Evolutionary conservation across 1,284 basidiomycete species (phyloP), one percentile per base, ranked within the genome.

Genomic region (Trametes polyzona): DNA sequence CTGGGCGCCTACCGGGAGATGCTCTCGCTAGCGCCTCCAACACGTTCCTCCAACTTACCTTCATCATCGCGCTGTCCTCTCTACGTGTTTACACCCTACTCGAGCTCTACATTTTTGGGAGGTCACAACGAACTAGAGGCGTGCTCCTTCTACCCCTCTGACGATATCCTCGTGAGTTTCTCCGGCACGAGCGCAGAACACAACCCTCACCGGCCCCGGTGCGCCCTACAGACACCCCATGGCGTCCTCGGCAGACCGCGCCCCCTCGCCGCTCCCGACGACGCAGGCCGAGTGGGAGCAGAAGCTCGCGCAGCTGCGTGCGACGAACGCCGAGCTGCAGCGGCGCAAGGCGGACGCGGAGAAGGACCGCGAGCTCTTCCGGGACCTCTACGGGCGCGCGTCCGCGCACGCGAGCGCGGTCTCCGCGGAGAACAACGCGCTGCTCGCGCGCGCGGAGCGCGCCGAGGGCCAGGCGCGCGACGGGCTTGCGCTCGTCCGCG

Each of bases 381-480:
- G 65, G 27, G 62, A 63, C n/a, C 58, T 65, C 46, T 67, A 67
- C 54, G 47, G 57, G 48, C 65, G 58, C 33, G 66, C 66, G n/a
- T 67, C 66, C 33, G 35, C 62, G 24, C 65, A 67, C 54, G 65
- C 61, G 9, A 57, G 58, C 46, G 63, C 58, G 33, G 61, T 66
- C 32, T 42, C 65, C 11, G 55, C 52, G 27, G 85, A 87, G 68
- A 88, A 87, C 65, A 65, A 64, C 35, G 78, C 80, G 35, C 73
- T 90, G 17, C 72, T 79, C 64, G 71, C 80, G 57, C 80, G 78
- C 35, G 73, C 71, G 4, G 68, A 73, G 59, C 77, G 84, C 44
- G 83, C 85, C 73, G 67, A 81, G 64, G 72, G 68, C 11, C 84
- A 84, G 63, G 79, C 80, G 0, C 71, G 63, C 48, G 76, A 76